Conservation (phyloP, 805 yeast species). For the Limtongia smithiae region DNA sequence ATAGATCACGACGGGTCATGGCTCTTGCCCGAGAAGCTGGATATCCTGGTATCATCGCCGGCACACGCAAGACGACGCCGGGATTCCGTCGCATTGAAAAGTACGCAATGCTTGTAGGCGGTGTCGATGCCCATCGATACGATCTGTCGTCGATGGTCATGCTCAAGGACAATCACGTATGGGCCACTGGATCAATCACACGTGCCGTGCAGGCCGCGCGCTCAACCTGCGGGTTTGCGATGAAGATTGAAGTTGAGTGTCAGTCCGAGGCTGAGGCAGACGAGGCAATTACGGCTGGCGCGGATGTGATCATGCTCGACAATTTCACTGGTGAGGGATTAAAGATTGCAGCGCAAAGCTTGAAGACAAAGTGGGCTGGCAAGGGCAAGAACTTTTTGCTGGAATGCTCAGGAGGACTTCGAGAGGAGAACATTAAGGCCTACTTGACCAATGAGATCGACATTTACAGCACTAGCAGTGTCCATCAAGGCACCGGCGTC, state of each 20-base stretch:
- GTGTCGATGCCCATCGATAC: slow-evolving; percentile 87
- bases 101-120: slow-evolving; percentile 93
- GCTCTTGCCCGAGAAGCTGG: slow-evolving; percentile 63
- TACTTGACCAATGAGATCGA: slow-evolving; percentile 79
- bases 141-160: slow-evolving; percentile 92
- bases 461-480: slow-evolving; percentile 82
- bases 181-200: slow-evolving; percentile 90
- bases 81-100: slow-evolving; percentile 85
- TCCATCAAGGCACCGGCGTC: slow-evolving; percentile 85
- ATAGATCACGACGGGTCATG: slow-evolving; percentile 50
- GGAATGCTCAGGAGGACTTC: slow-evolving; percentile 92
- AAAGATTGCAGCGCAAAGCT: slow-evolving; percentile 56
- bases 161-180: slow-evolving; percentile 91
- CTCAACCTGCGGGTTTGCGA: slow-evolving; percentile 78
- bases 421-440: slow-evolving; percentile 57
- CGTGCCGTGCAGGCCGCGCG: slow-evolving; percentile 75
- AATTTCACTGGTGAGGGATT: slow-evolving; percentile 70
- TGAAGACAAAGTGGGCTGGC: slow-evolving; percentile 55
- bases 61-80: slow-evolving; percentile 96
- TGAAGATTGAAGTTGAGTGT: slow-evolving; percentile 90
- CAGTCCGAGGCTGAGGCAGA: slow-evolving; percentile 79
- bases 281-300: slow-evolving; percentile 93
- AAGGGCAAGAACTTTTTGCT: slow-evolving; percentile 51
- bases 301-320: slow-evolving; percentile 93
- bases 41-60: slow-evolving; percentile 82